Percentiles rank a stretch among this genome's conserved stretches.
Evolutionary conservation across 1,139 yeast species (phyloP).

Genomic region (Kurtzmaniella quercitrusa): DNA sequence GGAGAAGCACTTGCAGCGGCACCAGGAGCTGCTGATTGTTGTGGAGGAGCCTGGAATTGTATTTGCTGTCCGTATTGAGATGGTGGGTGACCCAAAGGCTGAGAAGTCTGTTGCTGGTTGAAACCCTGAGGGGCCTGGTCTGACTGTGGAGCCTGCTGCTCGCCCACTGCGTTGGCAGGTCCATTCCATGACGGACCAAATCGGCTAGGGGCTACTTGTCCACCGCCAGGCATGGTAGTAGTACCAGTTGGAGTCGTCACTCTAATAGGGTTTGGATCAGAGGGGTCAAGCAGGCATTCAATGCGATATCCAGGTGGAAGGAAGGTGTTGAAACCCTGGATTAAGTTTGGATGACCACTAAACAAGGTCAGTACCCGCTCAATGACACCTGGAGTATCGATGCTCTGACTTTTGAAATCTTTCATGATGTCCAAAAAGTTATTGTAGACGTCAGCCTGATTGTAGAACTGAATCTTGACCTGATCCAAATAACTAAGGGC

Average conservation of each 20-base stretch:
- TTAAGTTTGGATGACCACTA: conserved; percentile 87
- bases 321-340: conserved; percentile 96
- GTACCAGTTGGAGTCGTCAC: conserved; percentile 97
- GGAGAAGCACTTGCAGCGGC: not conserved
- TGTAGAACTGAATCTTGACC: conserved; percentile 87
- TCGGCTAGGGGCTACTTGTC: conserved; percentile 8
- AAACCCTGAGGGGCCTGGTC: conserved; percentile 11
- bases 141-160: conserved; percentile 11
- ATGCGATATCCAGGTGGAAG: conserved; percentile 95
- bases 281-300: conserved; percentile 85
- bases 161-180: conserved; percentile 12
- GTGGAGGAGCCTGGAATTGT: conserved; percentile 14
- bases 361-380: conserved; percentile 89
- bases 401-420: conserved; percentile 92
- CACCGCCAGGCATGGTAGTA: conserved; percentile 59
- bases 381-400: conserved; percentile 98
- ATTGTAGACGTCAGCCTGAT: conserved; percentile 94
- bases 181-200: conserved; percentile 26
- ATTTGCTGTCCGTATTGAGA: conserved; percentile 13
- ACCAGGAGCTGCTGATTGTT: conserved; percentile 12
- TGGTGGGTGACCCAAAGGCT: conserved; percentile 8
- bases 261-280: conserved; percentile 87
- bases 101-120: conserved; percentile 5
- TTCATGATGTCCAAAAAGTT: conserved; percentile 96
- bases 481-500: conserved; percentile 94